Evolutionary conservation across 2,329 filamentous ascomycete species (phyloP).

Genomic region (Macrophomina phaseolina): DNA sequence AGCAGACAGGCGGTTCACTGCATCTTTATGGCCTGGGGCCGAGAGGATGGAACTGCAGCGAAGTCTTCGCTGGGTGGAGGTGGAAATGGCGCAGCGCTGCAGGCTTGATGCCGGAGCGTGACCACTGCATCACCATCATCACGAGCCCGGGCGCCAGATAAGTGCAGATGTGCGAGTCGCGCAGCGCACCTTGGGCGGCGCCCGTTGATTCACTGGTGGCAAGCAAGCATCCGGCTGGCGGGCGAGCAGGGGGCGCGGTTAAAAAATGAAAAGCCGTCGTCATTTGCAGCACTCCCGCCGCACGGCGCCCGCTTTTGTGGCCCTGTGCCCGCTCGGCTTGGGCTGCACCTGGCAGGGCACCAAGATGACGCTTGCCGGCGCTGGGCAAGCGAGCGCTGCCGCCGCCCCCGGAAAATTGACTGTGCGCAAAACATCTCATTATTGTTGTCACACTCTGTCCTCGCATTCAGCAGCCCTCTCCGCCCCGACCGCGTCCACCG

Average conservation of each 20-base stretch:
- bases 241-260: neutral
- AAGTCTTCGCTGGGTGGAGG: neutral
- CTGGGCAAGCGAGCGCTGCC: constrained; percentile 12
- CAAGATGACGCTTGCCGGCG: neutral
- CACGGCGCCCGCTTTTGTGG: too few species aligned
- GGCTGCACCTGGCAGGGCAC: neutral
- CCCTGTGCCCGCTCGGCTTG: neutral
- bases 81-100: constrained; percentile 1
- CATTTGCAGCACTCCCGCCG: neutral
- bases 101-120: neutral
- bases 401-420: constrained; percentile 19
- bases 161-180: constrained; percentile 11
- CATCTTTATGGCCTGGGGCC: neutral
- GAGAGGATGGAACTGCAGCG: neutral
- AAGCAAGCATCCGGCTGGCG: neutral
- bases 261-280: neutral
- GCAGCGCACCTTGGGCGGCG: neutral
- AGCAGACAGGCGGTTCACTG: neutral
- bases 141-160: constrained; percentile 13
- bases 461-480: neutral
- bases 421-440: constrained; percentile 27
- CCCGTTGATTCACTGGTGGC: constrained; percentile 5
- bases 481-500: constrained; percentile 1
- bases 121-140: constrained; percentile 6
- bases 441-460: neutral